Evolutionary conservation across 345 rosid genomes (phyloP), one percentile per base, ranked within the genome.

Genomic region (Linum tenue): DNA sequence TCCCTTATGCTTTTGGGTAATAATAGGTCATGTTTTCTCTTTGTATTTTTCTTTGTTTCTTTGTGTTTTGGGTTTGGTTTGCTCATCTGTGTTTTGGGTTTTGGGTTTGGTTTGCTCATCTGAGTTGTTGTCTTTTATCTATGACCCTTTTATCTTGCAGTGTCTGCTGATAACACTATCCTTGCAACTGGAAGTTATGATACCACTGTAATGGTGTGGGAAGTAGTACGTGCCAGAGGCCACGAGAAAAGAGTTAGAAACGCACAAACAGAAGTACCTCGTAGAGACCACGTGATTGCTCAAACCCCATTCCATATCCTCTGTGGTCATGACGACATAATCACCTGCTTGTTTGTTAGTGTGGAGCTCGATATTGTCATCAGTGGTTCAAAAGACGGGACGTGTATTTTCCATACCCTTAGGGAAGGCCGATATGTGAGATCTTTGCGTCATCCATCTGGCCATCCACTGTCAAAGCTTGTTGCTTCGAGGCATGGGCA

Each of bases 371-470:
- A 92, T 71, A 82, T 92, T 77, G 96, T 92, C 63, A 85, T 92
- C 67, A 92, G 97, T 77, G 98, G 97, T 74, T 92, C 98, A 65
- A 92, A 90, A 83, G 98, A 92, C 71, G 97, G 97, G 76, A 92
- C 97, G 38, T 90, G 97, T 67, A 77, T 87, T 51, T 92, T 92
- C 78, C 97, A 90, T 81, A 85, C 98, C 68, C 69, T 92, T 70
- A 76, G 87, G 76, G 86, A 88, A 71, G 97, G 98, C 67, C 87
- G 94, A 79, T 92, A 92, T 68, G 80, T 89, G 59, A 88, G 98
- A 76, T 90, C 98, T 51, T 66, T 92, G 50, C 75, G 77, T 40
- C 96, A 92, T 77, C 98, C 97, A 62, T 83, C 91, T 37, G 87
- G 98, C 22, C 75, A 85, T 73, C 85, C 90, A 43, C 78, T 92